Base-by-base conservation (phyloP, 2,329 filamentous ascomycete species). In the Ascochyta pisi region DNA sequence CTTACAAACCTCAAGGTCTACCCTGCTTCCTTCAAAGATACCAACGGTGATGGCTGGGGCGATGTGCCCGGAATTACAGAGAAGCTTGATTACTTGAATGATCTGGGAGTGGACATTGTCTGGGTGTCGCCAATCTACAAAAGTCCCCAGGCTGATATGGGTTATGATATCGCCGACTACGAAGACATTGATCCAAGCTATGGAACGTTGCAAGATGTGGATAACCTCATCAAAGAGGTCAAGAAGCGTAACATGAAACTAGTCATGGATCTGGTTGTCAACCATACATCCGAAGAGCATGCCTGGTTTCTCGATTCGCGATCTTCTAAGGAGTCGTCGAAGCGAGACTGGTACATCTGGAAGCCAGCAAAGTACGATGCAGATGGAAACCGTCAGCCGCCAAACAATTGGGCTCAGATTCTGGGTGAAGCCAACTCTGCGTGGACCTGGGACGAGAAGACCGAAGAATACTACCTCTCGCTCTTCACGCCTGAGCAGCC, bases 401-500 rank as follows among this genome's bases (percentile, higher is more conserved):
- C 90, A 0, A 93, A 90, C 61, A 93, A 93, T 73, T 93, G 89
- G 82, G 66, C 82, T 75, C 63, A 84, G 74, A 78, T 85, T 79
- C 73, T 89, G 84, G 76, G 76, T 4, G 71, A 74, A 47, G 74
- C 74, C n/a, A 84, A 83, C 48, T 84, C 79, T 50, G 81, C 83
- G 0, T 91, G 89, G 89, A 81, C 86, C 37, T 93, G 85, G 79
- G 89, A 92, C 64, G 86, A 89, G 63, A 72, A 74, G 19, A 91
- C 88, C 0, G 81, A 84, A 24, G 88, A 94, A 73, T 93, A 91
- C 72, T 93, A 91, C 64, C 83, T 93, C 0, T 87, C 89, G 50
- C 81, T 95, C 10, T 96, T 91, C 71, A 86, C 88, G 1, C 83
- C 83, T 6, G 86, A 90, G 60, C 91, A 94, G 69, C 91, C 91